Base-by-base conservation (phyloP, 2,329 filamentous ascomycete species). In the Neurospora sp. region DNA sequence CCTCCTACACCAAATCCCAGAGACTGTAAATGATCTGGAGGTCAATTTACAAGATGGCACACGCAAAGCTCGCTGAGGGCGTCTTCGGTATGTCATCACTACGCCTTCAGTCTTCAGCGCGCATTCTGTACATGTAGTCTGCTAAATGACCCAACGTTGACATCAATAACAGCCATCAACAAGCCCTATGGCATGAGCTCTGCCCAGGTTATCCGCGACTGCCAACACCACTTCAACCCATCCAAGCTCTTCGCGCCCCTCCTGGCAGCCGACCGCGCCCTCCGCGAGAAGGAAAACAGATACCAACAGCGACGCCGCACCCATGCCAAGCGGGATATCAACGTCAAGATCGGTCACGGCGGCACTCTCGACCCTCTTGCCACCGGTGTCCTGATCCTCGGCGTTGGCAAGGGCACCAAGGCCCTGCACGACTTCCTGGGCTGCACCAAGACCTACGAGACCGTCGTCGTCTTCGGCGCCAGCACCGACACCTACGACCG, bases 341-440 rank as follows among this genome's bases (percentile, higher is more conserved):
- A 92, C 72, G 90, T 98, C 75, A 99, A 98, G 84, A 92, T 98
- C 77, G 96, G 96, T 40, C 96, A 99, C 81, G 96, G 96, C 72
- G 96, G 96, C 62, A 99, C 96, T 1, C 86, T 99, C 19, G 96
- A 99, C 78, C 96, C 96, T 36, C 86, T 97, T 76, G 96, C 96
- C 9, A 97, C 94, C 1, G 96, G 96, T 66, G 92, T 99, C 33
- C 86, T 99, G 67, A 93, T 98, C 73, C 85, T 96, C 7, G 96
- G 95, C 70, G 85, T 97, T 68, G 96, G 95, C 42, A 89, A 87
- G 71, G 96, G 93, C 46, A 99, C 96, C 69, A 99, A 98, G 80
- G 83, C 86, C 15, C 86, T 99, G 1, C 83, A 87, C 52, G 84
- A 88, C 42, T 98, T 97, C 79, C 84, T 98, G 66, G 85, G 88